Percentiles rank a stretch among this genome's conserved stretches.
Evolutionary conservation across 225 moss, liverwort and hornwort species (phyloP).

Genomic region (Lunularia cruciata): DNA sequence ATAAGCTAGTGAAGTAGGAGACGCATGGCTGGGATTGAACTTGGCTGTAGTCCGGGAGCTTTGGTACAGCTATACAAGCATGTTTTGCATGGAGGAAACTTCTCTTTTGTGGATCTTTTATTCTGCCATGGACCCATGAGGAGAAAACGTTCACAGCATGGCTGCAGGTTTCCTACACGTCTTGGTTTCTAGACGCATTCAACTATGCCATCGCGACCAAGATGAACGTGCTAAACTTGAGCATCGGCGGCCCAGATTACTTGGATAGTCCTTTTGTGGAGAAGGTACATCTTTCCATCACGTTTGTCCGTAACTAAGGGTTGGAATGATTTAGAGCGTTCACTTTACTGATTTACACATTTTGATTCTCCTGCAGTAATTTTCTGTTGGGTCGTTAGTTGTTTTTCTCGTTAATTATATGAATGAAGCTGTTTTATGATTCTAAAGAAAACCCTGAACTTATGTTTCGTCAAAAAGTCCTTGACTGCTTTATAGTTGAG

Average conservation of each 20-base stretch:
- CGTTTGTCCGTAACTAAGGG: neutral
- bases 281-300: conserved; percentile 52
- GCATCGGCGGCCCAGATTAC: conserved; percentile 96
- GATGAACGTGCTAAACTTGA: conserved; percentile 96
- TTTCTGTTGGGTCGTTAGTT: neutral
- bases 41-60: no score
- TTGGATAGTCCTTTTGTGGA: conserved; percentile 94
- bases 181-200: conserved; percentile 99
- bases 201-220: conserved; percentile 94
- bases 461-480: no score
- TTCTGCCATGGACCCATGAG: conserved; percentile 49
- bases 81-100: neutral
- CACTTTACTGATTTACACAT: neutral
- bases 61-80: neutral
- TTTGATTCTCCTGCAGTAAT: neutral
- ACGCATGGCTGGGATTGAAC: neutral
- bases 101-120: conserved; percentile 19
- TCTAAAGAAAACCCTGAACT: neutral
- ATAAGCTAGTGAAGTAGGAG: no score
- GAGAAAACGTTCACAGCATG: conserved; percentile 49
- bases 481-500: no score
- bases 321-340: neutral
- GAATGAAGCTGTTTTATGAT: neutral
- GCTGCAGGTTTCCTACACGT: conserved; percentile 95
- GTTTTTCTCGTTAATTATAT: neutral